phyloP scores from a whole-genome alignment of 768 basidiomycete genomes.

The Termitomyces sp. region DNA sequence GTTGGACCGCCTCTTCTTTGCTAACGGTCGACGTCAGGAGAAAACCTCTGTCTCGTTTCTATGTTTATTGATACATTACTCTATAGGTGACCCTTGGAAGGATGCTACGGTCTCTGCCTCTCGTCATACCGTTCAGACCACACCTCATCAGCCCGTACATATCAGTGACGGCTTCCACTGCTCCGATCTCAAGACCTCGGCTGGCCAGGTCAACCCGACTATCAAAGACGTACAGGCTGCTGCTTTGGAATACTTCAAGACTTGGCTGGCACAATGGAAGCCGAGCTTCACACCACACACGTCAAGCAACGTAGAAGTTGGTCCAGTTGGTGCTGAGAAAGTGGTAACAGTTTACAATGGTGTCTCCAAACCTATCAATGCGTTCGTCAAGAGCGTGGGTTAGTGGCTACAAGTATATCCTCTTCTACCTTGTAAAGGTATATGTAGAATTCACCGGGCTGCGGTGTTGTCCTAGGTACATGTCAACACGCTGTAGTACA shows the following conservation, averaged over 20 bases:
- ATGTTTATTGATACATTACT: not conserved
- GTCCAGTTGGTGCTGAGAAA: not conserved
- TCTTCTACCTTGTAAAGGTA: not conserved
- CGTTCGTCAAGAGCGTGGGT: slow-evolving; percentile 26
- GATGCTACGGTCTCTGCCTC: slow-evolving; percentile 63
- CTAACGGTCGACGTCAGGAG: slow-evolving; percentile 58
- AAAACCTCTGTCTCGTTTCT: not conserved
- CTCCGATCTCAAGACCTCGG: slow-evolving; percentile 45
- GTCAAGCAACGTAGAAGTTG: not conserved
- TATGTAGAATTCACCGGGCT: not conserved
- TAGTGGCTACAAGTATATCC: not conserved
- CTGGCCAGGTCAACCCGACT: slow-evolving; percentile 42
- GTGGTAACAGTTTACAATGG: not conserved
- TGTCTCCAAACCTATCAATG: slow-evolving; percentile 26
- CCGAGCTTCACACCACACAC: slow-evolving; percentile 10
- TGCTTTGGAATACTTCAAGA: slow-evolving; percentile 45
- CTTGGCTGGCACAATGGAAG: slow-evolving; percentile 49
- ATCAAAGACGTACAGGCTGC: slow-evolving; percentile 48
- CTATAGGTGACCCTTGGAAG: slow-evolving; percentile 66
- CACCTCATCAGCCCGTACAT: slow-evolving; percentile 48
- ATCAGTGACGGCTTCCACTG: slow-evolving; percentile 62
- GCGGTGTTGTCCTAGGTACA: not conserved
- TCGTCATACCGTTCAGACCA: slow-evolving; percentile 37
- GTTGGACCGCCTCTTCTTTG: slow-evolving; percentile 58
- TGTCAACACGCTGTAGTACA: not conserved